phyloP scores from a whole-genome alignment of 768 basidiomycete species.

The Naganishia vishniacii region DNA sequence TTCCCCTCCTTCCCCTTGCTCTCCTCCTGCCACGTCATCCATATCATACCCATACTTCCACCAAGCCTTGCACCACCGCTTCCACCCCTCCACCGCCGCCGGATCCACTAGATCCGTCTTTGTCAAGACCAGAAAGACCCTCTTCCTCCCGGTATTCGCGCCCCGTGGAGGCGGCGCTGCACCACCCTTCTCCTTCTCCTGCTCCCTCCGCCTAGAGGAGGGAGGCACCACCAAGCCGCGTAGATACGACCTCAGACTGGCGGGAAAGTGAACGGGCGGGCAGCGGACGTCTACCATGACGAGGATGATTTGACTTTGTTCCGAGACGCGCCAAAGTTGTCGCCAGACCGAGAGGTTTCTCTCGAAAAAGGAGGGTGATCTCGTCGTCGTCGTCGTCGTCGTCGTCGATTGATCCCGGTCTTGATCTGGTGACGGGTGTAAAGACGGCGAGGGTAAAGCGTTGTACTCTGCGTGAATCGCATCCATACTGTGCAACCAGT shows the following conservation, averaged over 20 bases:
- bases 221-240: constrained; percentile 59
- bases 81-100: constrained; percentile 39
- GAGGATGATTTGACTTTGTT: constrained; percentile 86
- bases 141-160: constrained; percentile 80
- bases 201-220: constrained; percentile 55
- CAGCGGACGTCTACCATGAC: constrained; percentile 96
- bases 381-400: background rate
- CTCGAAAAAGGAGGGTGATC: constrained; percentile 89
- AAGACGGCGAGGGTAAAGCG: constrained; percentile 26
- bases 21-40: constrained; percentile 42
- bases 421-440: too few relatives aligned
- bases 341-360: constrained; percentile 98
- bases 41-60: constrained; percentile 44
- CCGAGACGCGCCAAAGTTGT: constrained; percentile 93
- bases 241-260: constrained; percentile 82
- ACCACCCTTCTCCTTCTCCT: too few relatives aligned
- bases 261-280: constrained; percentile 83
- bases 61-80: constrained; percentile 40
- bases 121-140: constrained; percentile 89
- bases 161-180: constrained; percentile 57
- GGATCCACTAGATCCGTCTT: constrained; percentile 77
- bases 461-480: constrained; percentile 56
- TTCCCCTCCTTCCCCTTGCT: constrained; percentile 32
- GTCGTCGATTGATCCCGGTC: too few relatives aligned
- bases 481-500: constrained; percentile 70